Evolutionary conservation across 192 early-diverging fungal species (phyloP).

Genomic region (Coemansia furcata): DNA sequence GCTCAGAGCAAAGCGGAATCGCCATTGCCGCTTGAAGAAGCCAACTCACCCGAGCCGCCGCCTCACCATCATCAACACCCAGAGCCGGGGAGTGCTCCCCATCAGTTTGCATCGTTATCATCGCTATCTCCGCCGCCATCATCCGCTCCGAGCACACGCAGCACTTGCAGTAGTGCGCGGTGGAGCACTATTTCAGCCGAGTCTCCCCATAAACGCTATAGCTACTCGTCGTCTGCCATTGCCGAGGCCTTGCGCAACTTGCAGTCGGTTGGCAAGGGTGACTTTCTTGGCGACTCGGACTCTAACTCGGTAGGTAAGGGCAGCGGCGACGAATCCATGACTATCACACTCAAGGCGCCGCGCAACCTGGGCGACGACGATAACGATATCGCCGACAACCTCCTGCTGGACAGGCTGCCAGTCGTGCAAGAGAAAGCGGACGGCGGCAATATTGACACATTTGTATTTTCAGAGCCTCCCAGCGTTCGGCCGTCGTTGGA

Average conservation of each 20-base stretch:
- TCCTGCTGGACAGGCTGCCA: not conserved
- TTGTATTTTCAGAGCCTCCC: not conserved
- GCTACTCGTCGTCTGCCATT: slow-evolving; percentile 35
- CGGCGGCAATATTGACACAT: not conserved
- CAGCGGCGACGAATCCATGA: slow-evolving; percentile 40
- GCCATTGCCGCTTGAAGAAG: not conserved
- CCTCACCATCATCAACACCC: not conserved
- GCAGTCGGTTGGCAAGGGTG: slow-evolving; percentile 14
- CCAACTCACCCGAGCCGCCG: not conserved
- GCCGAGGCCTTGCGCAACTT: slow-evolving; percentile 36
- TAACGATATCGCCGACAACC: not conserved
- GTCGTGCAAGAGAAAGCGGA: not conserved
- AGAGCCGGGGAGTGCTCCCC: slow-evolving; percentile 1
- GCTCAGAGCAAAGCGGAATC: slow-evolving; percentile 11
- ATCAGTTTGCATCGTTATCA: not conserved
- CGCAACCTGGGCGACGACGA: slow-evolving; percentile 18
- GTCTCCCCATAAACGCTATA: slow-evolving; percentile 47
- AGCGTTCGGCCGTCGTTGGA: slow-evolving; percentile 5
- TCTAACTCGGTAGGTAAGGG: slow-evolving; percentile 6
- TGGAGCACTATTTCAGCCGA: slow-evolving; percentile 38
- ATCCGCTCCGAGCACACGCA: slow-evolving; percentile 8
- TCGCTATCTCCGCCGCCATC: slow-evolving; percentile 20
- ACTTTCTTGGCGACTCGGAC: slow-evolving; percentile 12
- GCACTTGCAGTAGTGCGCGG: slow-evolving; percentile 22
- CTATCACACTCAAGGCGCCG: slow-evolving; percentile 46